Conservation (phyloP, 106 monocot species). For the Amphibolis antarctica region DNA sequence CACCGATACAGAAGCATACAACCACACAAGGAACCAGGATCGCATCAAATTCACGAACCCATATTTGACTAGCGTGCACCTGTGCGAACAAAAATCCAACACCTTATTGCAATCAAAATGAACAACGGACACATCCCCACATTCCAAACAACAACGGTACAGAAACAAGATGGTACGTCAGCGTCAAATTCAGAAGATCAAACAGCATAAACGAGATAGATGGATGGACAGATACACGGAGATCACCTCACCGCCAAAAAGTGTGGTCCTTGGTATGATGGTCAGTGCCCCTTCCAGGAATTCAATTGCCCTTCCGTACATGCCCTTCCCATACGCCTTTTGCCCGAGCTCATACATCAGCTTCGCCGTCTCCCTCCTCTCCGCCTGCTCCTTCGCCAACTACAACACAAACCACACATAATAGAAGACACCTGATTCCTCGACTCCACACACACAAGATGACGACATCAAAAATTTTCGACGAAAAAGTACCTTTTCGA, state of each 20-base stretch:
- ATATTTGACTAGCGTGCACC: too few species aligned
- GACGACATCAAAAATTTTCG: not conserved
- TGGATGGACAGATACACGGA: not conserved
- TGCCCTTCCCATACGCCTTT: constrained; percentile 83
- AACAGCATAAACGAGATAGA: too few species aligned
- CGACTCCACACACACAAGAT: too few species aligned
- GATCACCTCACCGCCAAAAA: constrained; percentile 90
- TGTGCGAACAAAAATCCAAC: too few species aligned
- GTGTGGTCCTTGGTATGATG: constrained; percentile 61
- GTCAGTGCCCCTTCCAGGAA: constrained; percentile 91
- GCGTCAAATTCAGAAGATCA: too few species aligned
- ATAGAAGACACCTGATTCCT: not conserved
- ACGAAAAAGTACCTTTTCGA: constrained; percentile 48
- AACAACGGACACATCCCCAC: too few species aligned
- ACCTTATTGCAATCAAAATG: too few species aligned
- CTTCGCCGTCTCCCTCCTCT: constrained; percentile 66
- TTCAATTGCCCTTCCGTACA: constrained; percentile 74
- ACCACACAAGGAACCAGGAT: too few species aligned
- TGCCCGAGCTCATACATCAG: constrained; percentile 96
- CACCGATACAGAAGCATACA: too few species aligned
- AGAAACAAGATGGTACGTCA: too few species aligned
- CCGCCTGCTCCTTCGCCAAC: constrained; percentile 92
- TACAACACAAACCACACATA: constrained; percentile 4
- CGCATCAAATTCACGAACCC: too few species aligned
- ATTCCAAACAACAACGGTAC: too few species aligned